These are phyloP conservation scores for Pluteus cervinus DNA, from an alignment of 768 basidiomycete genomes.

Conservation along the genomic window DNA sequence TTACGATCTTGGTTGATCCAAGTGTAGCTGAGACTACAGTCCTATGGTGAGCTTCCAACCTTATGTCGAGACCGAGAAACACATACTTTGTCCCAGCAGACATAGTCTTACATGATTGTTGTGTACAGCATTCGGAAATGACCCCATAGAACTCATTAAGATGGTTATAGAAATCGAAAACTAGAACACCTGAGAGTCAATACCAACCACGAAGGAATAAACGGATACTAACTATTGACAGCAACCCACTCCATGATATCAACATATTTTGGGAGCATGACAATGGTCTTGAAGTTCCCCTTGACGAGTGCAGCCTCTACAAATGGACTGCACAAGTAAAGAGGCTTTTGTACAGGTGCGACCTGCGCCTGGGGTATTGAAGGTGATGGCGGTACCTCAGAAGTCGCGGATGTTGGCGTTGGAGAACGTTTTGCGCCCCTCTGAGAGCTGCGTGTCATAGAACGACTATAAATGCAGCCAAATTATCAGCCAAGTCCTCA, in stretches of 20 bases:
- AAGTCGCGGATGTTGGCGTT: constrained; percentile 66
- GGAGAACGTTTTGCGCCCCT: constrained; percentile 66
- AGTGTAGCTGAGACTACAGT: constrained; percentile 83
- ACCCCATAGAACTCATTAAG: constrained; percentile 96
- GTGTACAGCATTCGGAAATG: constrained; percentile 90
- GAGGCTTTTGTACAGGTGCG: constrained; percentile 42
- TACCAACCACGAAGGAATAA: constrained; percentile 1
- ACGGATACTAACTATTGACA: constrained; percentile 53
- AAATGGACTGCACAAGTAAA: constrained; percentile 93
- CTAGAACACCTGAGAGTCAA: constrained; percentile 35
- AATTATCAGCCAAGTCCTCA: constrained; percentile 1
- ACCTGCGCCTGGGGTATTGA: constrained; percentile 32
- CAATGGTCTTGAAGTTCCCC: constrained; percentile 97
- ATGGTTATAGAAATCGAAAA: constrained; percentile 97
- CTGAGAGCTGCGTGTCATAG: constrained; percentile 64
- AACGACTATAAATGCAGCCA: constrained; percentile 41
- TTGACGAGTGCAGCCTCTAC: constrained; percentile 96
- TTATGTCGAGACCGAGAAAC: not conserved
- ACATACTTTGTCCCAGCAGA: constrained; percentile 84
- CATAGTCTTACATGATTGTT: constrained; percentile 88
- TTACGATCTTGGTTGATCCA: constrained; percentile 98
- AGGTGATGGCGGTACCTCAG: constrained; percentile 30
- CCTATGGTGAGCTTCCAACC: constrained; percentile 1
- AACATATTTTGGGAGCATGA: constrained; percentile 92
- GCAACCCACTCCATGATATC: constrained; percentile 97